Evolutionary conservation across 306 rosid species (phyloP).

Genomic region (Rosa lucieae): DNA sequence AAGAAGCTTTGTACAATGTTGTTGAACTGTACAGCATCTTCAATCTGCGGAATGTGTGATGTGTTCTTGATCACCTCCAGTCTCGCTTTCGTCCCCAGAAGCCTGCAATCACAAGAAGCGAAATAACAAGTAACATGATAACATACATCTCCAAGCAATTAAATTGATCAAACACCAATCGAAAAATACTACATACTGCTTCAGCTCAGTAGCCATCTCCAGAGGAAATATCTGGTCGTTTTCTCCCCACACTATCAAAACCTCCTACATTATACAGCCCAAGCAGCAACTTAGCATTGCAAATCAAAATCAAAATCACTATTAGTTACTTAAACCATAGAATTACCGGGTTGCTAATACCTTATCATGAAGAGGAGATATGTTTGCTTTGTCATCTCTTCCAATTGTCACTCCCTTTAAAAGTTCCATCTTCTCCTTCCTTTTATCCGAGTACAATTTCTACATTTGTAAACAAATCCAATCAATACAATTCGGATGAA

Average conservation of each 20-base stretch:
- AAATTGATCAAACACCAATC: background rate
- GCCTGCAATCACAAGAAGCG: slow-evolving; percentile 39
- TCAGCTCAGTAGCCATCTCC: slow-evolving; percentile 63
- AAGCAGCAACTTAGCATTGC: background rate
- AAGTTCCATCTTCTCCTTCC: slow-evolving; percentile 79
- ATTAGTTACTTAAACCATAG: background rate
- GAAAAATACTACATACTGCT: slow-evolving; percentile 42
- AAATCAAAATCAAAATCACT: background rate
- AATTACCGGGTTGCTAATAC: slow-evolving; percentile 10
- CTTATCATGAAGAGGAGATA: slow-evolving; percentile 60
- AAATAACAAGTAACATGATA: background rate
- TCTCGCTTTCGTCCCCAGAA: slow-evolving; percentile 53
- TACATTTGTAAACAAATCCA: slow-evolving; percentile 21
- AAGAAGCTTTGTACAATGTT: slow-evolving; percentile 54
- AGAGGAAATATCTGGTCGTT: slow-evolving; percentile 70
- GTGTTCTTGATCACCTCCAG: slow-evolving; percentile 71
- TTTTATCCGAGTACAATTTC: slow-evolving; percentile 71
- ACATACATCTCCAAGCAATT: background rate
- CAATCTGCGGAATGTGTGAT: slow-evolving; percentile 78
- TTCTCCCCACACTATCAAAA: slow-evolving; percentile 81
- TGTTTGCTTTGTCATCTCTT: slow-evolving; percentile 37
- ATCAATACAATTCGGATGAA: background rate
- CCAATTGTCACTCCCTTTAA: slow-evolving; percentile 62
- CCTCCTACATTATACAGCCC: slow-evolving; percentile 45
- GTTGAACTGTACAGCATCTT: slow-evolving; percentile 63